Evolutionary conservation across 2,329 filamentous ascomycete genomes (phyloP).

Genomic region (Orbilia javanica): DNA sequence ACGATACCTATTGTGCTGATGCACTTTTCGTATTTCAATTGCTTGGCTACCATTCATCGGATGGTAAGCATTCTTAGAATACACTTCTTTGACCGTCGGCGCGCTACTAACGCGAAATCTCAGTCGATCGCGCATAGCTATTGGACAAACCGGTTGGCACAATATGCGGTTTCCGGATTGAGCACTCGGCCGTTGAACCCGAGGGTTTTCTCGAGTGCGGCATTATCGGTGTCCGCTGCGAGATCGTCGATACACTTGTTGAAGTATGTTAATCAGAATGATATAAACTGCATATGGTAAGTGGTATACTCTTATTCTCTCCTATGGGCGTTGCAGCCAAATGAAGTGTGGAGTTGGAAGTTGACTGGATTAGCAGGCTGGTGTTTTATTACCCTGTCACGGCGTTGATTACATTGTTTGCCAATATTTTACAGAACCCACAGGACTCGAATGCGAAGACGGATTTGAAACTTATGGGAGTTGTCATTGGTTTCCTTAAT

Average conservation of each 20-base stretch:
- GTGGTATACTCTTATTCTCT: conserved; percentile 63
- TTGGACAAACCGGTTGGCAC: conserved; percentile 94
- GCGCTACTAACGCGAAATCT: conserved; percentile 18
- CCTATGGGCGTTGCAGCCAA: neutral
- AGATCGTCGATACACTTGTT: conserved; percentile 92
- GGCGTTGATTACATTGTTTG: conserved; percentile 92
- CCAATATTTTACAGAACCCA: conserved; percentile 95
- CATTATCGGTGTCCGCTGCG: conserved; percentile 91
- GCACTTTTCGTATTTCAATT: conserved; percentile 98
- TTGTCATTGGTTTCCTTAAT: conserved; percentile 91
- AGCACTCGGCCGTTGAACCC: conserved; percentile 93
- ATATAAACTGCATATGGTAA: conserved; percentile 94
- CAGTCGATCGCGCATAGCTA: conserved; percentile 91
- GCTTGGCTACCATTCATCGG: conserved; percentile 94
- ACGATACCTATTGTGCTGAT: conserved; percentile 93
- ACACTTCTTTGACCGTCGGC: neutral
- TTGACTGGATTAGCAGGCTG: conserved; percentile 70
- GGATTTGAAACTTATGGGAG: conserved; percentile 89
- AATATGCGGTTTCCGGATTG: conserved; percentile 93
- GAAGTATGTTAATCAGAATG: conserved; percentile 95
- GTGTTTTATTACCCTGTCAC: conserved; percentile 97
- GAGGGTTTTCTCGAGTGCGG: conserved; percentile 91
- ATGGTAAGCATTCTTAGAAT: conserved; percentile 70
- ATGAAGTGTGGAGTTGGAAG: conserved; percentile 1
- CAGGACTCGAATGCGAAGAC: conserved; percentile 87